Percentiles rank a stretch among this genome's conserved stretches.
Evolutionary conservation across 371 early-diverging fungal genomes (phyloP).

Genomic region (Catenaria anguillulae): DNA sequence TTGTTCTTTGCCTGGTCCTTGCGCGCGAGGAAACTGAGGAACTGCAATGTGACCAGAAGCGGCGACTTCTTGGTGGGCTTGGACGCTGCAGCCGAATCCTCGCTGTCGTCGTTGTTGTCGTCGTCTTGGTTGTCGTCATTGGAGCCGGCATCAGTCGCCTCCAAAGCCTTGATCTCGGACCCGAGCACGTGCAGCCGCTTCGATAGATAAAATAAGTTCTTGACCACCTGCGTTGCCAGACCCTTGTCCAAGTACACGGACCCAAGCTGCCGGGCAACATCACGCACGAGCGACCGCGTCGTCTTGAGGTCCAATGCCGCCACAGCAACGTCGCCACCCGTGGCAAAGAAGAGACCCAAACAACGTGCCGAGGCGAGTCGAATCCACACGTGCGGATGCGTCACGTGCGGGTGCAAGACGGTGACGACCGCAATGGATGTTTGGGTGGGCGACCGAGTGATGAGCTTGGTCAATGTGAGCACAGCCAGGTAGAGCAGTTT

Average conservation of each 20-base stretch:
- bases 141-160: constrained; percentile 16
- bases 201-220: constrained; percentile 82
- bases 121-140: constrained; percentile 19
- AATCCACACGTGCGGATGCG: constrained; percentile 83
- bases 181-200: constrained; percentile 39
- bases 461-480: constrained; percentile 30
- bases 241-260: constrained; percentile 53
- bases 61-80: constrained; percentile 19
- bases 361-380: constrained; percentile 52
- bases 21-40: constrained; percentile 50
- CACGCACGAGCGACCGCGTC: constrained; percentile 37
- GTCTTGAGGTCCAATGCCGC: constrained; percentile 16
- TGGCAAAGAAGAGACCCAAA: constrained; percentile 53
- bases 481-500: constrained; percentile 39
- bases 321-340: constrained; percentile 19
- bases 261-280: constrained; percentile 56
- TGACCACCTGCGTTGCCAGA: constrained; percentile 71
- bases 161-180: neutral
- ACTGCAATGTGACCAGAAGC: constrained; percentile 44
- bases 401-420: constrained; percentile 43
- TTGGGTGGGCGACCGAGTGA: constrained; percentile 10
- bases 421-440: constrained; percentile 16
- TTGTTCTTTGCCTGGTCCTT: constrained; percentile 34
- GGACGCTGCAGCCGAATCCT: constrained; percentile 13
- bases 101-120: constrained; percentile 18